Evolutionary conservation across 495 filamentous ascomycete species (phyloP), one percentile per base, ranked within the genome.

Genomic region (Neurospora sp.): DNA sequence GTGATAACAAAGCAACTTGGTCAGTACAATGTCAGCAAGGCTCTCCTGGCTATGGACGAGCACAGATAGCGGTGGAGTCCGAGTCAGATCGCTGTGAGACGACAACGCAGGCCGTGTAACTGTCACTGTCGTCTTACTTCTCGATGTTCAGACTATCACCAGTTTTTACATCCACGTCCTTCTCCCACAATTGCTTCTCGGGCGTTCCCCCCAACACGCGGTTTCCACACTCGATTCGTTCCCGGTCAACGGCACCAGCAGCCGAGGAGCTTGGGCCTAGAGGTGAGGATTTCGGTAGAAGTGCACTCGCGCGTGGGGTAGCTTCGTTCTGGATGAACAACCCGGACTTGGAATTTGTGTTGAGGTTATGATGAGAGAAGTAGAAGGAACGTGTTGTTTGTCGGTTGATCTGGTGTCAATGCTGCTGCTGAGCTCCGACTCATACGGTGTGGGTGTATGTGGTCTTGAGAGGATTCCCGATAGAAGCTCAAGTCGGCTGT

Each of bases 391-490:
- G 53, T 9, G 27, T 31, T 65, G 53, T 4, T 35, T 35, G 53
- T 14, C 20, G 27, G 14, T 35, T 35, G 53, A 44, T 16, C 44
- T 48, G 68, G 76, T 68, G 72, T 72, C 68, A 44, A 76, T 45
- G 40, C 38, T 69, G 72, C 73, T 71, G 75, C 61, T 72, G 48
- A 76, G 70, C 20, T 76, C 70, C 18, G 71, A 69, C 73, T 78
- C 75, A 69, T 72, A 53, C 59, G 77, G 74, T 70, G 72, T 72
- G 69, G 71, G 71, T 18, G 75, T 69, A 41, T 68, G 69, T n/a
- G 72, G 75, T 69, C 35, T 39, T 41, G 71, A 77, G 53, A 61
- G 53, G 61, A 75, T 80, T 69, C 79, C 78, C 27, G 77, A 81
- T 40, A 75, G 75, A 48, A 79, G 68, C 40, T 75, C 76, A 69